Base-by-base conservation (phyloP, 1,284 basidiomycete species). In the Tylopilus sp. region DNA sequence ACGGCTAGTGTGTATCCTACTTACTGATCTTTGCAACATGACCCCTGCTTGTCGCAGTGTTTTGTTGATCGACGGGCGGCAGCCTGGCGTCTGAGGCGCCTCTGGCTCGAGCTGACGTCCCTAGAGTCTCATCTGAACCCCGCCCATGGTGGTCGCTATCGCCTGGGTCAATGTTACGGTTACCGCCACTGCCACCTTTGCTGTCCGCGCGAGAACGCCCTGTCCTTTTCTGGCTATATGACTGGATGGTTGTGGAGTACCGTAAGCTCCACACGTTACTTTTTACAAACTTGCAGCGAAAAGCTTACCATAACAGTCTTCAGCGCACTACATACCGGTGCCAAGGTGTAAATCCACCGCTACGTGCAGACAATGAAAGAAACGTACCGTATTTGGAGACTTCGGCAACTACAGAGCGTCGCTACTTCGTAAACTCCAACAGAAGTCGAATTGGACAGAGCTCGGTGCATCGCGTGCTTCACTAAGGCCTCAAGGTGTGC, bases 361-460 rank as follows among this genome's bases (percentile, higher is more conserved):
- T 29, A 46, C 31, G 54, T 43, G 40, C 23, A 45, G 38, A 48
- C 6, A 3, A 30, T 28, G 3, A 36, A 50, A 25, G 36, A 35
- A 37, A 70, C 83, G 51, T 59, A 86, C 81, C 92, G 78, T 57
- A 96, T 92, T 63, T 96, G 91, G 46, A 97, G 72, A 59, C 87
- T 89, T 56, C 90, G 82, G 66, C 89, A 90, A 58, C 84, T 89
- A 63, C 92, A 94, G 9, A 97, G 74, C 2, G 92, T 93, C 6
- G 94, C 92, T 6, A 96, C 91, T 65, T 96, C 93, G 65, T 96
- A 95, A 23, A 97, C 87, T 35, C 89, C 90, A 9, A 95, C 89
- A 12, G 89, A 90, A 8, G 86, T 90, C 8, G 83, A 79, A 55
- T 89, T 89, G 35, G 87, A 89, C 21, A 97, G 70, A 15, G 88